Evolutionary conservation across 768 basidiomycete genomes (phyloP), one percentile per base, ranked within the genome.

Genomic region (Suillus ampliporus): DNA sequence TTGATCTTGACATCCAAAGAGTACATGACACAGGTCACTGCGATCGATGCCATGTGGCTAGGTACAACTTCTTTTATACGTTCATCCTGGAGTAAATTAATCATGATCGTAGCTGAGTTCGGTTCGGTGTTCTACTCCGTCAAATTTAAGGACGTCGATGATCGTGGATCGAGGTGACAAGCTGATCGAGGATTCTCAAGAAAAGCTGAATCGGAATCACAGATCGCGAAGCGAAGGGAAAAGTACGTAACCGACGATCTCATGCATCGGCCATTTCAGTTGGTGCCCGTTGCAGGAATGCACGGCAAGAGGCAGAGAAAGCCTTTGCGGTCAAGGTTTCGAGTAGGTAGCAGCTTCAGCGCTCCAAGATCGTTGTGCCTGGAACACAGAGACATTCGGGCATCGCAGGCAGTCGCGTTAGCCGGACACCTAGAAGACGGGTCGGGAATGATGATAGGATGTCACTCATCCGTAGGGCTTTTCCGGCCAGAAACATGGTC

Each of bases 21-120:
- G 76, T 99, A 99, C 78, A 97, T 98, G 96, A 97, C 96, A 19
- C 95, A 95, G 75, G 97, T 99, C n/a, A 98, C 97, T 3, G 89
- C 97, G 0, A 92, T 99, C 64, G 95, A 99, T 72, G 89, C 97
- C 4, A 95, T 95, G 77, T 99, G 97, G 97, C 85, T 99, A 40
- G 95, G 95, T 93, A 77, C 72, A 83, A 74, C 59, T 3, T 5
- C 53, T 14, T 5, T 0, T 48, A 64, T 9, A 43, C 15, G 43
- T 34, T 31, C 51, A 47, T n/a, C 15, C 34, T 48, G 34, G 11
- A 50, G 4, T 64, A 44, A 53, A 67, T 64, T 47, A 61, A 35
- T 15, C 14, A 65, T 68, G 47, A 67, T 61, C 64, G 23, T 68
- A 95, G 95, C 96, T 69, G 95, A 97, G 65, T 85, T 97, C 44